phyloP scores from a whole-genome alignment of 2,329 filamentous ascomycete genomes.

The Alternaria sp. region DNA sequence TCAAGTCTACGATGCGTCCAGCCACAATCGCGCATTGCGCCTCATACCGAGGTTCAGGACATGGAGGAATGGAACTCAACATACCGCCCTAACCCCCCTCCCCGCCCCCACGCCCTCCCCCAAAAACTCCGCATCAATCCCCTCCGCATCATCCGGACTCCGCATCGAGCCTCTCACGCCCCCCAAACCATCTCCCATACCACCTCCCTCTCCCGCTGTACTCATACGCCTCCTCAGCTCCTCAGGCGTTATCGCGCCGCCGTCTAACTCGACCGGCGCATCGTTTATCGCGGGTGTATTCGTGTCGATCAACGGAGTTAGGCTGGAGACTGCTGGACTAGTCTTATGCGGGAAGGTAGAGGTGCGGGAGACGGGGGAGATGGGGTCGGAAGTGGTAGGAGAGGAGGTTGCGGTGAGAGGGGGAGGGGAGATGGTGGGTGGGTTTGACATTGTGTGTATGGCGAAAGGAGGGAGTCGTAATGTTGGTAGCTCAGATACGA shows the following conservation, averaged over 20 bases:
- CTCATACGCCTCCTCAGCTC: constrained; percentile 32
- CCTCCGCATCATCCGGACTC: constrained; percentile 32
- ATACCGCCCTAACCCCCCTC: constrained; percentile 33
- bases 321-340: constrained; percentile 24
- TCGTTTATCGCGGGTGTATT: constrained; percentile 51
- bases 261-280: constrained; percentile 54
- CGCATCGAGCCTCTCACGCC: constrained; percentile 6
- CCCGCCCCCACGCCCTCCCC: constrained; percentile 27
- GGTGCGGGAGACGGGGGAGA: constrained; percentile 29
- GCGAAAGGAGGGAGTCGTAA: not conserved
- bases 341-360: constrained; percentile 39
- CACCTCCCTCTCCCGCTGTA: constrained; percentile 12
- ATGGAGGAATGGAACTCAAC: too few species aligned
- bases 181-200: not conserved
- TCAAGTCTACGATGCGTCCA: too few species aligned
- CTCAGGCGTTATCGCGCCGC: constrained; percentile 30
- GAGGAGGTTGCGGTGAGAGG: constrained; percentile 6
- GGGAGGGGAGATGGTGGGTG: constrained; percentile 25
- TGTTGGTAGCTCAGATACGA: too few species aligned
- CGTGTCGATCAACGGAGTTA: constrained; percentile 46
- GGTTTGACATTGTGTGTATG: constrained; percentile 8
- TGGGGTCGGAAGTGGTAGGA: constrained; percentile 10
- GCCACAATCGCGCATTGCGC: too few species aligned
- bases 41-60: too few species aligned
- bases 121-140: constrained; percentile 39